These are phyloP conservation scores for Chlamydomonas eustigma DNA, from an alignment of 139 green algal genomes.

Conservation along the genomic window DNA sequence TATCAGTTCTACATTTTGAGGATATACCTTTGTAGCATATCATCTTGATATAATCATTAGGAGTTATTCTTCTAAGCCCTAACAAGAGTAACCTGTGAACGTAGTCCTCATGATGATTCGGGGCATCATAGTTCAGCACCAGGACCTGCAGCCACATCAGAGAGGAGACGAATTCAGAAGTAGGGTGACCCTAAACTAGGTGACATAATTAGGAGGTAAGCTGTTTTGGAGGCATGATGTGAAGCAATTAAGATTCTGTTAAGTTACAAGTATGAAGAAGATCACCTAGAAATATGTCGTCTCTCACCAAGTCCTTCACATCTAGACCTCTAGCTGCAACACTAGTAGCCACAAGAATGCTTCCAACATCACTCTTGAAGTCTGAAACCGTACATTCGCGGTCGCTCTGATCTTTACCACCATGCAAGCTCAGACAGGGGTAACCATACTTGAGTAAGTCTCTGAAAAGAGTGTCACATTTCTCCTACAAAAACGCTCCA, in stretches of 20 bases:
- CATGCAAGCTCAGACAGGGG: conserved; percentile 91
- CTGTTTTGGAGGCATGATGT: too few relatives aligned
- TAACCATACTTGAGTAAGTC: conserved; percentile 74
- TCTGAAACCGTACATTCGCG: conserved; percentile 91
- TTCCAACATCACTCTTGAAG: conserved; percentile 93
- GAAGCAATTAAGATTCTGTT: background rate
- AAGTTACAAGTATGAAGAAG: conserved; percentile 67
- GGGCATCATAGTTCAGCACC: conserved; percentile 93
- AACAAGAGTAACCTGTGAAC: conserved; percentile 61
- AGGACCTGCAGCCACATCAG: conserved; percentile 66
- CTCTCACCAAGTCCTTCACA: conserved; percentile 77
- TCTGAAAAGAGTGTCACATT: conserved; percentile 87
- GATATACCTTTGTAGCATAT: too few relatives aligned
- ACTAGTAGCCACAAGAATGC: conserved; percentile 83
- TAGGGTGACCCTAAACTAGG: background rate
- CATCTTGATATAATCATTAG: too few relatives aligned
- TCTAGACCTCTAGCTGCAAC: conserved; percentile 94
- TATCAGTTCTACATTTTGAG: too few relatives aligned
- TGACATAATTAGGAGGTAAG: too few relatives aligned
- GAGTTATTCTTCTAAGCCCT: too few relatives aligned
- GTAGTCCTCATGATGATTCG: conserved; percentile 99
- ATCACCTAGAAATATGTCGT: conserved; percentile 75
- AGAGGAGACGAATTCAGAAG: background rate
- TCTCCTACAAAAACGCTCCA: conserved; percentile 81
- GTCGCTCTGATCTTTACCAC: conserved; percentile 96